A percentile compares a stretch with the other conserved stretches of the same genome.
These are phyloP conservation scores for Ailanthus altissimus DNA, from an alignment of 345 rosid genomes.

Conservation along the genomic window DNA sequence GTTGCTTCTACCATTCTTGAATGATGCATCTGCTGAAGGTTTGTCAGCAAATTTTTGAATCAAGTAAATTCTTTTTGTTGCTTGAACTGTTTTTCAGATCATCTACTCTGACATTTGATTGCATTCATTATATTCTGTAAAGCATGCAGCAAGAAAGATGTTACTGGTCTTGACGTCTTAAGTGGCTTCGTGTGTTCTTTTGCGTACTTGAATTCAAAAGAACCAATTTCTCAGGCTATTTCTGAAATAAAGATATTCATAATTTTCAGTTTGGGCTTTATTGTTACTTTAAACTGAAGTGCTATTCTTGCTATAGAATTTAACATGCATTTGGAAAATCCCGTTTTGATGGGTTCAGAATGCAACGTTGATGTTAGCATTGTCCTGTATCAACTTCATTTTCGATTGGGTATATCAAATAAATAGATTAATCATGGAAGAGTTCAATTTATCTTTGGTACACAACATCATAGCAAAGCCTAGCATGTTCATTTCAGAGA, in stretches of 20 bases:
- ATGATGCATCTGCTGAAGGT: conserved; percentile 60
- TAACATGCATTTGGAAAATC: neutral
- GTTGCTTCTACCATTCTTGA: conserved; percentile 71
- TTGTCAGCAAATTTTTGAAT: conserved; percentile 21
- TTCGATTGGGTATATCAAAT: neutral
- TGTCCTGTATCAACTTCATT: neutral
- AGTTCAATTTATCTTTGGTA: neutral
- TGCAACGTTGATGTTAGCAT: conserved; percentile 5
- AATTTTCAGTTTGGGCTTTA: neutral
- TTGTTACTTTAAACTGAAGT: conserved; percentile 8
- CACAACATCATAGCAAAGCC: neutral
- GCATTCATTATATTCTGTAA: conserved; percentile 32
- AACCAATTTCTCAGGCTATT: conserved; percentile 78
- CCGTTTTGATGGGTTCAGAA: neutral
- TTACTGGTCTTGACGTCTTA: conserved; percentile 60
- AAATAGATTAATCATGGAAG: neutral
- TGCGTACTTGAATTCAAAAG: conserved; percentile 71
- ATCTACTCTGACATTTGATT: conserved; percentile 29
- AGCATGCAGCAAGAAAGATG: conserved; percentile 64
- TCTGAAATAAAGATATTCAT: conserved; percentile 73
- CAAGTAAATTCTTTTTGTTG: conserved; percentile 13
- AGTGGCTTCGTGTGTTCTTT: conserved; percentile 68
- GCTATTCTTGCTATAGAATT: neutral
- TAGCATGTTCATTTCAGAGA: neutral
- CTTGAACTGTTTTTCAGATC: neutral